A percentile compares a stretch with the other conserved stretches of the same genome.
phyloP scores from a whole-genome alignment of 805 yeast genomes.

The Cyberlindnera saturnus region DNA sequence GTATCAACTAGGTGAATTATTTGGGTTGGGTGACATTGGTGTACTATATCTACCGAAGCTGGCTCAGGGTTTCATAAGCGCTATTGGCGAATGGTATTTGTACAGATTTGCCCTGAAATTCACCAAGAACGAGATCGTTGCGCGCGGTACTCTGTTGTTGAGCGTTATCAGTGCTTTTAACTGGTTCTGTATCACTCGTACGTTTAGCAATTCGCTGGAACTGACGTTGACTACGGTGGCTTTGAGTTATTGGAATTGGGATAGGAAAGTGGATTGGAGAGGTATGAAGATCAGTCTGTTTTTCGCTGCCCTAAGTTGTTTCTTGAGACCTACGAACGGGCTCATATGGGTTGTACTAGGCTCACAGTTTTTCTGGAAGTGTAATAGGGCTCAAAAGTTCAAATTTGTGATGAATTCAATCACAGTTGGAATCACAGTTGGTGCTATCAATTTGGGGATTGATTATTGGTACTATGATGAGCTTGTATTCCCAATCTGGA shows the following conservation, averaged over 20 bases:
- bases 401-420: conserved; percentile 16
- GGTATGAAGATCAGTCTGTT: conserved; percentile 33
- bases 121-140: conserved; percentile 28
- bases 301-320: conserved; percentile 56
- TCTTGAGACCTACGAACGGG: conserved; percentile 81
- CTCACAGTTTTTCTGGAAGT: conserved; percentile 6
- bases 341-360: conserved; percentile 73
- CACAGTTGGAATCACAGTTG: conserved; percentile 21
- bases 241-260: conserved; percentile 69
- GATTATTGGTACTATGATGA: conserved; percentile 59
- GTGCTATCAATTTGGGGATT: conserved; percentile 34
- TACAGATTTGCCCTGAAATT: conserved; percentile 38
- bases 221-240: conserved; percentile 63
- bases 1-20: conserved; percentile 28
- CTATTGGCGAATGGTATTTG: conserved; percentile 61
- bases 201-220: conserved; percentile 84
- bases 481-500: conserved; percentile 54
- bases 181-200: conserved; percentile 73
- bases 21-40: conserved; percentile 31
- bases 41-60: conserved; percentile 56
- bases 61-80: conserved; percentile 61
- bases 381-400: conserved; percentile 5
- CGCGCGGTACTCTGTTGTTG: conserved; percentile 39
- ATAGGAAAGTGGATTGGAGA: conserved; percentile 15
- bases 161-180: conserved; percentile 70